Evolutionary conservation across 148 eudicot genomes (phyloP).

Genomic region (Fallopia convolvulus): DNA sequence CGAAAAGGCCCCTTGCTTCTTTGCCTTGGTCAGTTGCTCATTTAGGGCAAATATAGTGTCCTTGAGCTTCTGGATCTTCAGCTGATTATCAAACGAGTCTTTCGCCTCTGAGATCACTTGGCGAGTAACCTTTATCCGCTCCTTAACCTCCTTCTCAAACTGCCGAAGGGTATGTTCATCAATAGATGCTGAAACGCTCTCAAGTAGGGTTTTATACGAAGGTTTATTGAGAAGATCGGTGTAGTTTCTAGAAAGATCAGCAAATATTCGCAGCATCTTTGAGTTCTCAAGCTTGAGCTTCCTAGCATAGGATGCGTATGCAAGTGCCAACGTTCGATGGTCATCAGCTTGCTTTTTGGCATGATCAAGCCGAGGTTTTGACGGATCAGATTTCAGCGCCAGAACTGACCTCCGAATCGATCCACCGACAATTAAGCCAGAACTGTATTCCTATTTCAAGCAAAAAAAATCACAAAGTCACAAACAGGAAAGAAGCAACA

Average conservation of each 20-base stretch:
- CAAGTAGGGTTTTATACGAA: slow-evolving; percentile 33
- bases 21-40: slow-evolving; percentile 78
- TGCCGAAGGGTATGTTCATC: slow-evolving; percentile 54
- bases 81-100: slow-evolving; percentile 88
- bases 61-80: slow-evolving; percentile 90
- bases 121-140: slow-evolving; percentile 69
- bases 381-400: slow-evolving; percentile 46
- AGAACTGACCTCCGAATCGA: slow-evolving; percentile 33
- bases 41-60: slow-evolving; percentile 71
- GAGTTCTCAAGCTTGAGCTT: slow-evolving; percentile 57
- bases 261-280: slow-evolving; percentile 43
- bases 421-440: slow-evolving; percentile 17
- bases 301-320: slow-evolving; percentile 51
- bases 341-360: slow-evolving; percentile 50
- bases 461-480: not conserved
- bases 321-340: slow-evolving; percentile 38
- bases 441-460: slow-evolving; percentile 19
- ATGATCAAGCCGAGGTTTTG: slow-evolving; percentile 51
- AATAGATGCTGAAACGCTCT: slow-evolving; percentile 45
- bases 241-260: slow-evolving; percentile 50
- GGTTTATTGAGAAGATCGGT: slow-evolving; percentile 35
- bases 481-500: not conserved
- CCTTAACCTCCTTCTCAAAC: slow-evolving; percentile 92
- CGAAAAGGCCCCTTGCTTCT: slow-evolving; percentile 93
- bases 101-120: slow-evolving; percentile 82